Conservation (phyloP, 345 rosid species). For the Dipteronia dyeriana region DNA sequence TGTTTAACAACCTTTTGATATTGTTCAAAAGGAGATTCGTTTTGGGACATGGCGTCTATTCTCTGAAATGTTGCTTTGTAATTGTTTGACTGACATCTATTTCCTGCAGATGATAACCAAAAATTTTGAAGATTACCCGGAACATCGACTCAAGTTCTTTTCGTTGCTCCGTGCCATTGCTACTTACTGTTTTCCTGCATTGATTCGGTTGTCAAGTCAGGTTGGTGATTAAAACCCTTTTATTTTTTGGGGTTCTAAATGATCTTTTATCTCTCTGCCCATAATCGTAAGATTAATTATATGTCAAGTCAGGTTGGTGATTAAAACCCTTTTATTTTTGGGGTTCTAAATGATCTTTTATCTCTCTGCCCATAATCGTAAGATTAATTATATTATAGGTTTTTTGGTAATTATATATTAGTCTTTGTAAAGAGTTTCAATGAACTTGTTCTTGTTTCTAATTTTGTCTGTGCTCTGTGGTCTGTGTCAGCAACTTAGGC, state of each 20-base stretch:
- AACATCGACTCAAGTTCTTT: slow-evolving; percentile 98
- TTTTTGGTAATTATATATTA: neutral
- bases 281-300: neutral
- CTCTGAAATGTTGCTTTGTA: neutral
- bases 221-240: slow-evolving; percentile 42
- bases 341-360: neutral
- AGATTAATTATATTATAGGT: neutral
- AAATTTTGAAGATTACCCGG: slow-evolving; percentile 98
- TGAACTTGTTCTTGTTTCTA: slow-evolving; percentile 9
- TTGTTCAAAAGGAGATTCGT: neutral
- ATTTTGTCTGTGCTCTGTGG: slow-evolving; percentile 9
- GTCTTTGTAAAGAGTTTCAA: neutral
- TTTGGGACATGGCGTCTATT: neutral
- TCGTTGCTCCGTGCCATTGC: slow-evolving; percentile 98
- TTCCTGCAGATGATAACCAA: slow-evolving; percentile 90
- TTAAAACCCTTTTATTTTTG: slow-evolving; percentile 13
- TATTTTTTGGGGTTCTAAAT: slow-evolving; percentile 1
- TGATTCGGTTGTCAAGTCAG: slow-evolving; percentile 91
- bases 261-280: neutral
- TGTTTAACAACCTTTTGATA: neutral
- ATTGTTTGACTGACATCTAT: slow-evolving; percentile 14
- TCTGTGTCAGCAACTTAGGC: slow-evolving; percentile 79
- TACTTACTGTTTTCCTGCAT: slow-evolving; percentile 85
- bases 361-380: neutral
- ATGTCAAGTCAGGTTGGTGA: slow-evolving; percentile 81